Evolutionary conservation across 73 alveolate species (phyloP), one percentile per base, ranked within the genome.

Genomic region (Paramecium caudatum): DNA sequence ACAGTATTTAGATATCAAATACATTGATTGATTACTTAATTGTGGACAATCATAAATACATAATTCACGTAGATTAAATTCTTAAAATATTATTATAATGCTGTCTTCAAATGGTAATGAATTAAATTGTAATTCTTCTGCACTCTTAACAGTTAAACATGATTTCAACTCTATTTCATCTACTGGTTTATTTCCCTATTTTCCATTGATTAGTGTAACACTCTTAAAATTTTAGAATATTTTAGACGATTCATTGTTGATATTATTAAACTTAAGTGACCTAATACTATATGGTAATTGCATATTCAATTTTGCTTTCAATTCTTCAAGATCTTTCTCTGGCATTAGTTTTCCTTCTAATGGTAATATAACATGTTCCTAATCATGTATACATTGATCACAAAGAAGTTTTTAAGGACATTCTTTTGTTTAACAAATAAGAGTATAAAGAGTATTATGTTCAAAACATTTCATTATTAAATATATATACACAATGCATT

Each of bases 151-250:
- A 6, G 50, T 83, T 13, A 70, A 43, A 32, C 49, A 55, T 25
- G 92, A 65, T 83, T 83, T 83, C 43, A 83, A 30, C 17, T 83
- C 92, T 15, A 55, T 83, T 41, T 83, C 92, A 83, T 83, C 92
- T 32, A 83, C 49, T 10, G 80, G 80, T 30, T 83, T 83, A 15
- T 83, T 83, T 23, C 92, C 32, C 36, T 83, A 55, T 30, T 48
- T 83, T 61, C 63, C 17, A 55, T 83, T 83, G 21, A 47, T 30
- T 41, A 83, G 49, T 37, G 80, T 70, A 55, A 83, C n/a, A 16
- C 50, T 83, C 92, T 83, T 83, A 5, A 83, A 39, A 70, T 83
- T 83, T 0, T 83, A 68, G 46, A 83, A 83, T 1, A 83, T 70
- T 33, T 65, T 83, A 25, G 85, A 68, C 17, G 61, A 83, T 61